Base-by-base conservation (phyloP, 768 basidiomycete species). In the Phylloporus sp. region DNA sequence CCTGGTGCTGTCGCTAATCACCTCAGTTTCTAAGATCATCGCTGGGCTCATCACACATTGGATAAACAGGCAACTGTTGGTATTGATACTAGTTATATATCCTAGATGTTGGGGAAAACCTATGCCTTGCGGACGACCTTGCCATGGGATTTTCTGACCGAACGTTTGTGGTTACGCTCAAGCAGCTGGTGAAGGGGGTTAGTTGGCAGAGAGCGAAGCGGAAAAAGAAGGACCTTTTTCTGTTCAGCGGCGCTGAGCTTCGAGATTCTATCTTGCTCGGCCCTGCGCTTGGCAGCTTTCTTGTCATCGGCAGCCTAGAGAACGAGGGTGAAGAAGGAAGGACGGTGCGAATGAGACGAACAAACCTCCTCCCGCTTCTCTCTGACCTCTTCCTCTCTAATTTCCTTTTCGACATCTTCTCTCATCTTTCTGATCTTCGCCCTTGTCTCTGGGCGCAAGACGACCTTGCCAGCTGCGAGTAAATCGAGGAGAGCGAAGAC, bases 371-470 rank as follows among this genome's bases (percentile, higher is more conserved):
- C 86, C 61, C 76, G 80, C 70, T 82, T 80, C 59, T 87, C 88
- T 65, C 69, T 82, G 62, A 73, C 76, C 6, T 77, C 71, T 45
- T 91, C 88, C 50, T 83, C 81, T 65, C 77, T 83, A 52, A 97
- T 75, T 18, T 76, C 73, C 59, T 80, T 83, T 47, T 84, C 82
- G 27, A 91, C 70, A 16, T 86, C 85, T 45, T 92, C 85, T 45
- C 93, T 77, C 22, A 74, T 76, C 69, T 81, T 89, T 65, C 75
- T 80, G 46, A 95, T 76, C 73, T 95, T 95, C 38, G 66, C 65
- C 63, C 80, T 82, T 43, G 91, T 93, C 73, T 95, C 93, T 13
- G 92, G 88, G 23, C 91, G 83, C 43, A 93, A 71, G 47, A 73
- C 73, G 26, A 82, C 57, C 61, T 80, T 77, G 34, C 61, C 65